Base-by-base conservation (phyloP, 2,329 filamentous ascomycete genomes). In the Cladosporium sp. region DNA sequence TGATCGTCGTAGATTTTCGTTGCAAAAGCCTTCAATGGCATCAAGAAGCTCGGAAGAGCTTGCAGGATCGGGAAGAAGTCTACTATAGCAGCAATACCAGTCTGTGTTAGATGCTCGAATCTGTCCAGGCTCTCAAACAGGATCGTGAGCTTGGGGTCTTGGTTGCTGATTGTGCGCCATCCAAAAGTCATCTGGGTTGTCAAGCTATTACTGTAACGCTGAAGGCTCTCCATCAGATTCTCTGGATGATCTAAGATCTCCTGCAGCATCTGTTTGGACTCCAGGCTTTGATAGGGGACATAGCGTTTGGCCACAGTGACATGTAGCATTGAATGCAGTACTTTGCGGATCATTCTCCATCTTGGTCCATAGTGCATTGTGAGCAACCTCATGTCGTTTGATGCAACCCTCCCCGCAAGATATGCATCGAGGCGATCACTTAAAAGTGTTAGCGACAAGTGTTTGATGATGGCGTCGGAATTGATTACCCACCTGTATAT, bases 221-320 rank as follows among this genome's bases (percentile, higher is more conserved):
- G 75, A n/a, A 84, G 75, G 59, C 83, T 79, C 12, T 80, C 71
- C 10, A 78, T 58, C 49, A 82, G 81, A 0, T 75, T 62, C 0
- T 78, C 67, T 0, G 83, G 83, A 12, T 73, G 62, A 0, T 80
- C 77, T 7, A 85, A 67, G 37, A 87, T 73, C 4, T 82, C 80
- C 46, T 74, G 67, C 23, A 85, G 73, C 82, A 87, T 82, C 58
- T 81, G 79, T 68, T 82, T 84, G 71, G 81, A 83, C 70, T 87
- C 84, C 2, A 86, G 76, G 57, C 83, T 79, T 67, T 86, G 84
- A 67, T 86, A 86, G 1, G 81, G 79, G 3, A 85, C 77, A 65
- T 87, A 87, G 18, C 52, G 53, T 29, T 46, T 60, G 5, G 82
- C 78, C 1, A 78, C 76, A 0, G 75, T 79, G 62, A 83, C 73